Evolutionary conservation across 768 basidiomycete species (phyloP), one percentile per base, ranked within the genome.

Genomic region (Podaxis sp.): DNA sequence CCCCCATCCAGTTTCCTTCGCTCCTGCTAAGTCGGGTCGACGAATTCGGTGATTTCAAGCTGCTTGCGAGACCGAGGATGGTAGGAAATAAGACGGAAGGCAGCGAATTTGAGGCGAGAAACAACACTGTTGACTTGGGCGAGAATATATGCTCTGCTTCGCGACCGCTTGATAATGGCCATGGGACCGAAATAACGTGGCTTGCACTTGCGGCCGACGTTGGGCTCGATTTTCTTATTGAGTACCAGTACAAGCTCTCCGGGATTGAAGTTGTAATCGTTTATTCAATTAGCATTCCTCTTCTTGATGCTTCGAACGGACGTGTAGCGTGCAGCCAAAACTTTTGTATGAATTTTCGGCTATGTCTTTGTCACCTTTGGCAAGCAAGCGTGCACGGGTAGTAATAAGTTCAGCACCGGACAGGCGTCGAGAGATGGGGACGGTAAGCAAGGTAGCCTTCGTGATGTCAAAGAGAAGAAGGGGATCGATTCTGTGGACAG

Each of bases 171-270:
- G 4, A 76, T 58, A 5, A 79, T 72, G 4, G 73, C 66, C 8
- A 73, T 66, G 0, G 77, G 79, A 0, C 77, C 76, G 1, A 74
- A 63, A 58, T 79, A 79, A 0, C 68, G 55, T 8, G 73, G 63
- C 1, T 63, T 65, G 24, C 68, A 72, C 61, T 79, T 79, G 1
- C 65, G 27, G n/a, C 70, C 69, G 0, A 74, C 62, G 0, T 72
- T 63, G 15, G 66, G 71, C 51, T 77, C 75, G 12, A 73, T 65
- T 0, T 47, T 27, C 2, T 74, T 73, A 57, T 81, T 79, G 7
- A 72, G 64, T 0, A 76, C 67, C 0, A 80, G 59, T 0, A 80
- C 73, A 0, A 82, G 65, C 2, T 71, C 70, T 11, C 77, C 76
- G 2, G 60, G 61, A 15, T 67, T 37, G 60, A 76, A 79, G 22